Evolutionary conservation across 192 early-diverging fungal species (phyloP).

Genomic region (Coemansia sp.): DNA sequence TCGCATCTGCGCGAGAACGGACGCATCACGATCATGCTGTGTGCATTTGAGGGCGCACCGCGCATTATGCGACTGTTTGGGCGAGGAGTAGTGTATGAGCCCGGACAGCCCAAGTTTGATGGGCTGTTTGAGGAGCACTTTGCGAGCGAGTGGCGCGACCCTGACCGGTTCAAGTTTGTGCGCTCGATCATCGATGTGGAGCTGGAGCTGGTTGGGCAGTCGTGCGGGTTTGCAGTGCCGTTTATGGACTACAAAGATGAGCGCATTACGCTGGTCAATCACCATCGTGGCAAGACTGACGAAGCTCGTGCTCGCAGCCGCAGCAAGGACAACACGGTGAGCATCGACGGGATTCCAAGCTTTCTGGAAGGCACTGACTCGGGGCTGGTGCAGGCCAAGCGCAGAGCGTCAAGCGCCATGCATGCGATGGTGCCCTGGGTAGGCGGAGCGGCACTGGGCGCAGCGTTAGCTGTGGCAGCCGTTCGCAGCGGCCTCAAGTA

Average conservation of each 20-base stretch:
- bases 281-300: constrained; percentile 37
- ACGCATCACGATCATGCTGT: constrained; percentile 65
- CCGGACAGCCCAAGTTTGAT: constrained; percentile 52
- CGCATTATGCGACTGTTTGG: constrained; percentile 65
- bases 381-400: constrained; percentile 1
- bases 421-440: constrained; percentile 25
- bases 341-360: constrained; percentile 63
- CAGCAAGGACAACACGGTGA: constrained; percentile 47
- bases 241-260: constrained; percentile 57
- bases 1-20: constrained; percentile 65
- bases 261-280: constrained; percentile 54
- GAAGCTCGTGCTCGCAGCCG: constrained; percentile 39
- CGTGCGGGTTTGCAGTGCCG: constrained; percentile 65
- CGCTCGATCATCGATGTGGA: constrained; percentile 59
- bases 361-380: constrained; percentile 28
- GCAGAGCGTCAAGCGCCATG: neutral
- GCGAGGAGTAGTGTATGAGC: constrained; percentile 54
- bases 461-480: constrained; percentile 14
- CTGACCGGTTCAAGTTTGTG: constrained; percentile 44
- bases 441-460: constrained; percentile 39
- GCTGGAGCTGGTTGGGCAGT: constrained; percentile 57
- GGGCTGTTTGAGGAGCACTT: constrained; percentile 51
- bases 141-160: constrained; percentile 30
- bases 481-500: constrained; percentile 1
- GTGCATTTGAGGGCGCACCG: constrained; percentile 64